These are phyloP conservation scores for Trametes maxima DNA, from an alignment of 768 basidiomycete species.

Conservation along the genomic window DNA sequence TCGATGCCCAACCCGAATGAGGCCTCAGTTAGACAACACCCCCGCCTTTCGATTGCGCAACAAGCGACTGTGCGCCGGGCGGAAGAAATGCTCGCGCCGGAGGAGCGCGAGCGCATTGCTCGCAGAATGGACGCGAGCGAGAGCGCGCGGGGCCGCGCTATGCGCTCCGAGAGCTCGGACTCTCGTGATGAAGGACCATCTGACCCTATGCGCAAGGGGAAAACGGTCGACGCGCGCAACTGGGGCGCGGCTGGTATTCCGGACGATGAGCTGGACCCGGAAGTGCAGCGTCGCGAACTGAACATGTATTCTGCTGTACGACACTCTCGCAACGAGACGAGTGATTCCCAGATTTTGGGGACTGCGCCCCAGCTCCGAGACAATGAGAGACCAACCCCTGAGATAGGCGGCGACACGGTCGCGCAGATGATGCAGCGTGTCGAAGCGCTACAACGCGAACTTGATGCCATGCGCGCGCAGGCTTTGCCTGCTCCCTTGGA, in stretches of 20 bases:
- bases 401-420: neutral
- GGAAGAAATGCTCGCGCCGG: neutral
- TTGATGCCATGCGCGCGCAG: neutral
- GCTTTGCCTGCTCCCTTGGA: no score
- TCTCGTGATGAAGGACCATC: slow-evolving; percentile 16
- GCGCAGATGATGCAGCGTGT: neutral
- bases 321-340: neutral
- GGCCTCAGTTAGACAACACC: neutral
- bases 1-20: neutral
- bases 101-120: neutral
- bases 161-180: neutral
- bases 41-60: neutral
- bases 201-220: slow-evolving; percentile 9
- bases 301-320: neutral
- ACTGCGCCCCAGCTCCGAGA: neutral
- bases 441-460: neutral
- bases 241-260: slow-evolving; percentile 20
- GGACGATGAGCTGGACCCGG: slow-evolving; percentile 14
- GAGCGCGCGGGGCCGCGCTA: neutral
- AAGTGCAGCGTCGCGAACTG: slow-evolving; percentile 10
- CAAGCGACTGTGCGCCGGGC: neutral
- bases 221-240: slow-evolving; percentile 24
- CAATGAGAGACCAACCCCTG: neutral
- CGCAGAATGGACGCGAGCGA: neutral
- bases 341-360: neutral